A percentile compares a stretch with the other conserved stretches of the same genome.
phyloP scores from a whole-genome alignment of 805 yeast genomes.

The Ogataea methylovora region DNA sequence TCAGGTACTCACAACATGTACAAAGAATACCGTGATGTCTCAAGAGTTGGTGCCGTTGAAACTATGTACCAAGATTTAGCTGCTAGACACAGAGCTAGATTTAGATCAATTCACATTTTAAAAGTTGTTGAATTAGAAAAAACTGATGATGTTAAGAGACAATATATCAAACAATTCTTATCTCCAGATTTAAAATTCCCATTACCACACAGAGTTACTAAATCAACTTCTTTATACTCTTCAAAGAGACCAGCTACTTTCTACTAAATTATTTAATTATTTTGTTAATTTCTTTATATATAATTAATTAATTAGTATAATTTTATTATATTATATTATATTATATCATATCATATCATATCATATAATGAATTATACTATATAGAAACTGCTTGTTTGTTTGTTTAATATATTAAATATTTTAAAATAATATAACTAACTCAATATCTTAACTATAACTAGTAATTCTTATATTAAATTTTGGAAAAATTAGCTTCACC shows the following conservation, averaged over 20 bases:
- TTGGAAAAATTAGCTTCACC: no score
- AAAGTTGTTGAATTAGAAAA: constrained; percentile 98
- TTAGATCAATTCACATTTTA: constrained; percentile 98
- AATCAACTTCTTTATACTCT: constrained; percentile 81
- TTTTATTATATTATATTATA: background rate
- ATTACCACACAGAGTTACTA: constrained; percentile 98
- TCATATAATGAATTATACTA: background rate
- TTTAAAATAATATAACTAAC: no score
- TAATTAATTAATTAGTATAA: constrained; percentile 5
- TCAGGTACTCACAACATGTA: constrained; percentile 99
- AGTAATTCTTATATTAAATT: no score
- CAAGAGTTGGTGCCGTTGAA: constrained; percentile 99
- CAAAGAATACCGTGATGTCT: constrained; percentile 99
- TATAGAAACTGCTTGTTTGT: no score
- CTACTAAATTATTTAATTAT: constrained; percentile 51
- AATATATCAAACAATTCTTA: constrained; percentile 96
- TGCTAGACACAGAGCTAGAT: constrained; percentile 99
- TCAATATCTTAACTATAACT: no score
- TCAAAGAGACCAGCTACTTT: constrained; percentile 94
- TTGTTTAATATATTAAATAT: no score
- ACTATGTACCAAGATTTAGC: constrained; percentile 99
- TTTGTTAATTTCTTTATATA: constrained; percentile 4
- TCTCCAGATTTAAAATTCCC: constrained; percentile 97
- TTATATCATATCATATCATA: no score
- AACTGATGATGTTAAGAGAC: constrained; percentile 98